These are phyloP conservation scores for Oryza australiensis DNA, from an alignment of 176 grass and related monocot species.

Conservation along the genomic window DNA sequence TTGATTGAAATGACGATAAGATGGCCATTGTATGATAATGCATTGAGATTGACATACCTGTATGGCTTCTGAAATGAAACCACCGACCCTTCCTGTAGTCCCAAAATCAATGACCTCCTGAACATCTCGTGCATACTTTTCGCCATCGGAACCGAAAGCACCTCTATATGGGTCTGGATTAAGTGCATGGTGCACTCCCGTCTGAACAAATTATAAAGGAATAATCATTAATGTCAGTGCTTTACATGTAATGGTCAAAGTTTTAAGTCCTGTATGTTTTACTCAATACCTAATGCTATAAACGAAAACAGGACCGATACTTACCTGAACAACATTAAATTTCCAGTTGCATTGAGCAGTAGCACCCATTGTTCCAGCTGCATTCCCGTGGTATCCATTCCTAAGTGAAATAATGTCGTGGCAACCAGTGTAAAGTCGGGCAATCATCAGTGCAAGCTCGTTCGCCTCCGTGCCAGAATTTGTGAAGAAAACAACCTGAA, in stretches of 20 bases:
- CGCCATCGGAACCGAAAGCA: slow-evolving; percentile 75
- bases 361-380: slow-evolving; percentile 89
- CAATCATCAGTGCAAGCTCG: slow-evolving; percentile 89
- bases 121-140: slow-evolving; percentile 92
- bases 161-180: slow-evolving; percentile 96
- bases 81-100: slow-evolving; percentile 75
- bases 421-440: slow-evolving; percentile 82
- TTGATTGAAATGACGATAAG: background rate
- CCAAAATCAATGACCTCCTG: slow-evolving; percentile 96
- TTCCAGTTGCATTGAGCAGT: slow-evolving; percentile 89
- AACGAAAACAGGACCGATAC: background rate
- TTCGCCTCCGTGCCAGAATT: slow-evolving; percentile 97
- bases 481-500: slow-evolving; percentile 96
- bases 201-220: slow-evolving; percentile 47
- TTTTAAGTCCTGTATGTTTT: background rate
- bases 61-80: slow-evolving; percentile 98
- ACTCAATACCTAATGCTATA: background rate
- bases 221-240: background rate
- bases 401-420: slow-evolving; percentile 92
- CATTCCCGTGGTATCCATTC: slow-evolving; percentile 98
- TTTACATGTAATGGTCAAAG: background rate
- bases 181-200: slow-evolving; percentile 84
- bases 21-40: background rate
- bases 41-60: slow-evolving; percentile 59
- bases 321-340: slow-evolving; percentile 87